These are phyloP conservation scores for Kewa caespitosa DNA, from an alignment of 179 eudicot genomes.

Conservation along the genomic window DNA sequence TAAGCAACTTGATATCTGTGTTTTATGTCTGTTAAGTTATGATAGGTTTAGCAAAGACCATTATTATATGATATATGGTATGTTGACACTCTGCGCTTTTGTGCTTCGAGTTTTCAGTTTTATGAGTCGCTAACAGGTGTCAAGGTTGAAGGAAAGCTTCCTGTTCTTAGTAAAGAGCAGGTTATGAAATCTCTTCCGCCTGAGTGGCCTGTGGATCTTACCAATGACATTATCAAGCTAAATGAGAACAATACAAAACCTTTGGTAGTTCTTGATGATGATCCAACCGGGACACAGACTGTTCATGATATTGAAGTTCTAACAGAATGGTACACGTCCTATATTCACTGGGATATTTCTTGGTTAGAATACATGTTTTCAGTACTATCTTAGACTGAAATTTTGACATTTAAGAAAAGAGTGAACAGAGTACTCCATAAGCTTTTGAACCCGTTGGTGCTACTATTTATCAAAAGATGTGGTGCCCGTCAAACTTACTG, in stretches of 20 bases:
- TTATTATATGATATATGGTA: neutral
- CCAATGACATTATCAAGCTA: constrained; percentile 56
- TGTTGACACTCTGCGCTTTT: neutral
- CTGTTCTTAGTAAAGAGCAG: constrained; percentile 54
- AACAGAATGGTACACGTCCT: constrained; percentile 75
- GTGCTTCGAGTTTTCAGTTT: constrained; percentile 45
- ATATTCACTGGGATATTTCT: neutral
- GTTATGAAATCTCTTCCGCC: constrained; percentile 70
- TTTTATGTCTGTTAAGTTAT: neutral
- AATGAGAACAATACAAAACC: constrained; percentile 59
- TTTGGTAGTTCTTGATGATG: constrained; percentile 95
- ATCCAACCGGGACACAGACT: constrained; percentile 99
- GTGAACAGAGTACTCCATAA: neutral
- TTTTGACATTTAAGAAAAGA: neutral
- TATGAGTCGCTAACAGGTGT: constrained; percentile 94
- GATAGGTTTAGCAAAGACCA: neutral
- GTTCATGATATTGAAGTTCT: constrained; percentile 94
- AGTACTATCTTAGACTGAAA: neutral
- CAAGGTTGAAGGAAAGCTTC: constrained; percentile 84
- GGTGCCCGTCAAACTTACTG: neutral
- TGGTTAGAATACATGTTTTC: neutral
- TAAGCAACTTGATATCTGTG: neutral
- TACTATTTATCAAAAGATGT: neutral
- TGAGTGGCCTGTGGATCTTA: constrained; percentile 84
- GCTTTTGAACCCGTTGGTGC: constrained; percentile 6